Evolutionary conservation across 1,284 basidiomycete genomes (phyloP).

Genomic region (Cutaneotrichosporon cavernicola): DNA sequence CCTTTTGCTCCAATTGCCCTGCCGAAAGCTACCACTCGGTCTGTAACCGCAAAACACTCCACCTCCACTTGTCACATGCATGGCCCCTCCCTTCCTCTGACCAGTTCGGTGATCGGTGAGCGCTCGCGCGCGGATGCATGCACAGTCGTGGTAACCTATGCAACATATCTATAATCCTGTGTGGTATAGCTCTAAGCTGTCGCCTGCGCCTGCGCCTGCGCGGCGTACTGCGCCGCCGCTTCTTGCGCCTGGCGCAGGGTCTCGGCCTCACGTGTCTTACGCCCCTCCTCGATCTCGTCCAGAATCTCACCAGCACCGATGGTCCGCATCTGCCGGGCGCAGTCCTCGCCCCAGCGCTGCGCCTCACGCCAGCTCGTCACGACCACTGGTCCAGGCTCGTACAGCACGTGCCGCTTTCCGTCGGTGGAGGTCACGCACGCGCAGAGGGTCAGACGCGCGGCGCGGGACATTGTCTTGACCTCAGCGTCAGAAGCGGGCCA

Average conservation of each 20-base stretch:
- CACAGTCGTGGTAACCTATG: constrained; percentile 8
- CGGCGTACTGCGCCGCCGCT: background rate
- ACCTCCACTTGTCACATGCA: background rate
- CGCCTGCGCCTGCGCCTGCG: constrained; percentile 7
- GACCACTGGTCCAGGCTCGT: constrained; percentile 62
- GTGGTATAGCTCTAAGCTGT: constrained; percentile 1
- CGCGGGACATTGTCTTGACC: constrained; percentile 31
- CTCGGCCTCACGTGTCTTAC: constrained; percentile 60
- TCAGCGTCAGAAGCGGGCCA: constrained; percentile 18
- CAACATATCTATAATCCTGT: constrained; percentile 5
- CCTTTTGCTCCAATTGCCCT: background rate
- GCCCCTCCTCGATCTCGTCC: constrained; percentile 71
- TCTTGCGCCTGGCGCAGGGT: constrained; percentile 47
- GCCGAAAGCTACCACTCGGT: no score
- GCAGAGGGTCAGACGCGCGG: constrained; percentile 61
- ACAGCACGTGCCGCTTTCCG: constrained; percentile 68
- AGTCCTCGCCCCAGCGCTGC: constrained; percentile 64
- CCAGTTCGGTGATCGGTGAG: background rate
- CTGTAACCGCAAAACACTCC: background rate
- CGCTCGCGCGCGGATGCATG: constrained; percentile 1
- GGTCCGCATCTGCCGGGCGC: constrained; percentile 66
- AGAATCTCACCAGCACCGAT: constrained; percentile 73
- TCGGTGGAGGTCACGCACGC: constrained; percentile 78
- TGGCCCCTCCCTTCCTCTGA: background rate
- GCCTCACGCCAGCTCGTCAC: constrained; percentile 60